Base-by-base conservation (phyloP, 331 rosid species). In the Malus hybrid region DNA sequence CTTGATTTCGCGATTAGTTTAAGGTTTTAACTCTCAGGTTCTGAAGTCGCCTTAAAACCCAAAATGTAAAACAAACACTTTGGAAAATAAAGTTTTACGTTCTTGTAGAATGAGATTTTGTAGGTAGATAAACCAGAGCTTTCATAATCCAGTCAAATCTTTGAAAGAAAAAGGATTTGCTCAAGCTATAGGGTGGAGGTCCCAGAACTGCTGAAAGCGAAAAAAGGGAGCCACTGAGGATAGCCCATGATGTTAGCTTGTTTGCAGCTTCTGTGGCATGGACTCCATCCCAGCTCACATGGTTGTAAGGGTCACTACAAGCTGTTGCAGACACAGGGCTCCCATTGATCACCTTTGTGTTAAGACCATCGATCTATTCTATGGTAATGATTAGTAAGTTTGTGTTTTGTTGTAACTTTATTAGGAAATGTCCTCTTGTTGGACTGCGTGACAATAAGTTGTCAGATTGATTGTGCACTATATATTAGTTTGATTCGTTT, bases 211-310 rank as follows among this genome's bases (percentile, higher is more conserved):
- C 5, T 81, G 85, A 33, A 89, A 76, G 22, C 84, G 88, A 77
- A 93, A 90, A 90, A 72, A 73, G 76, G 65, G 91, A 87, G 69
- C 96, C 93, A 72, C 74, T 90, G 39, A 93, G 87, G 73, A 90
- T 89, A 31, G 93, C 95, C 64, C 15, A 65, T 8, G 97, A 79
- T 12, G 75, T 34, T 74, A 88, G 87, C 87, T 91, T 91, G 81
- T 91, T 93, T 65, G 93, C 97, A 78, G 93, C 93, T 82, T 93
- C 98, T 59, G 96, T 87, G 74, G 97, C 24, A 74, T 93, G 98
- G 18, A 93, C 77, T 36, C 96, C 98, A 86, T 93, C 97, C 94
- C 96, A 93, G 77, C 98, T 91, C 39, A 88, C 96, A 55, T 91
- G 90, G 82, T 90, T 90, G 65, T 80, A 60, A 2, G 98, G 98